Base-by-base conservation (phyloP, 31 red algal species). In the Pterothamnion heteromorphum region DNA sequence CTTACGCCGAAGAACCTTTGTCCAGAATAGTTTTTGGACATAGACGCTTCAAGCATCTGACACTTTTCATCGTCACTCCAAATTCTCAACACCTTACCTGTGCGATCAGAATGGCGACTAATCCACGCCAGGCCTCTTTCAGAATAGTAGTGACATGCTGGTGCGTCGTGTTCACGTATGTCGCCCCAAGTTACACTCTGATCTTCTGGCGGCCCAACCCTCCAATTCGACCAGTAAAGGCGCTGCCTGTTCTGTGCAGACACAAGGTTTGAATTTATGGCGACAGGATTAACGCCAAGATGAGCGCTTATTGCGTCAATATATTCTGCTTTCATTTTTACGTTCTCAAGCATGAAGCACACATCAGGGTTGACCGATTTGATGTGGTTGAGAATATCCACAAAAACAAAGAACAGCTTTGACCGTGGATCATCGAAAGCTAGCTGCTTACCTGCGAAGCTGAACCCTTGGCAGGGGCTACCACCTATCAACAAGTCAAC, bases 381-480 rank as follows among this genome's bases (percentile, higher is more conserved):
- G 2, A 35, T 36, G n/a, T n/a, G n/a, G n/a, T n/a, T n/a, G n/a
- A n/a, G n/a, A 30, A 76, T 1, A 2, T 5, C 2, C 1, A 86
- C 32, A 43, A 86, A 86, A 2, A 3, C 82, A 86, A 39, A 86
- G 44, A 86, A 86, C 24, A 86, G 9, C 4, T 86, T 86, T 51
- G 2, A 3, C 4, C 37, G 1, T 39, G 32, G 35, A 5, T 43
- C 82, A 3, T 86, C 37, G 3, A 86, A 86, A 36, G 1, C 9
- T 5, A 43, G 4, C 44, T 86, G 82, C 34, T 86, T 86, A 2
- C 82, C 82, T 1, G 2, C 2, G 4, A 36, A 39, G 4, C 30
- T 35, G 4, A 86, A 86, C 3, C 37, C 82, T 86, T 86, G 82
- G 37, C 82, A 86, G 1, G 82, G 82, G 37, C 35, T 86, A 2